A percentile compares a stretch with the other conserved stretches of the same genome.
Evolutionary conservation across 2,329 filamentous ascomycete species (phyloP).

Genomic region (Biscogniauxia sp.): DNA sequence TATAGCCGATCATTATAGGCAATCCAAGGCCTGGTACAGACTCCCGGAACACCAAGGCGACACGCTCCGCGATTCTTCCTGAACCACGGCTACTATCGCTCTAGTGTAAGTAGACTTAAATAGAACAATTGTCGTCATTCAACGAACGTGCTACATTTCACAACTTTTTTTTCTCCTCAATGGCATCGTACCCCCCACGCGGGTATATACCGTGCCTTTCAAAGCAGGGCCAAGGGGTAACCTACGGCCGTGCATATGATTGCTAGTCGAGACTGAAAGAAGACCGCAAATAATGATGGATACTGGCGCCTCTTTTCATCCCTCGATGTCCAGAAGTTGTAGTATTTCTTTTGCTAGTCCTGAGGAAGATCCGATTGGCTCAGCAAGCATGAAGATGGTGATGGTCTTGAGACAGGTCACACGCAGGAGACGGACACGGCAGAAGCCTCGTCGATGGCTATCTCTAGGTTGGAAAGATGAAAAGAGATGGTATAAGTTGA

Average conservation of each 20-base stretch:
- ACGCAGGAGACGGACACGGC: slow-evolving; percentile 18
- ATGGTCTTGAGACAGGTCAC: slow-evolving; percentile 14
- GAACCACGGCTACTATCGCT: not conserved
- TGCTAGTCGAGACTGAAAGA: not conserved
- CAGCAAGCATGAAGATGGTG: slow-evolving; percentile 10
- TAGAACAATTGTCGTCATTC: slow-evolving; percentile 12
- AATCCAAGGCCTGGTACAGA: slow-evolving; percentile 4
- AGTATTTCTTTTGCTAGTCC: slow-evolving; percentile 15
- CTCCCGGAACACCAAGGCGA: slow-evolving; percentile 1
- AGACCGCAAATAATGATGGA: not conserved
- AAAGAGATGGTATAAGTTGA: slow-evolving; percentile 18
- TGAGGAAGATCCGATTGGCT: slow-evolving; percentile 23
- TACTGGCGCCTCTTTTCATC: not conserved
- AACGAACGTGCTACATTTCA: slow-evolving; percentile 21
- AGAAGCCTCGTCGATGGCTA: slow-evolving; percentile 6
- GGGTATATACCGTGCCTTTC: slow-evolving; percentile 17
- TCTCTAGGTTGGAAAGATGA: not conserved
- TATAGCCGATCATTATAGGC: not conserved
- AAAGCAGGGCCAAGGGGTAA: not conserved
- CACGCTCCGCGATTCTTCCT: not conserved
- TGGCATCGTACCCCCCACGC: slow-evolving; percentile 15
- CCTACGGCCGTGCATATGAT: not conserved
- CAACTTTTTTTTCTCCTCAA: slow-evolving; percentile 16
- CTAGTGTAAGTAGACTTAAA: slow-evolving; percentile 12
- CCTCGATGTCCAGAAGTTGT: not conserved